A percentile compares a stretch with the other conserved stretches of the same genome.
These are phyloP conservation scores for Triticum dicoccoides DNA, from an alignment of 176 grass and related monocot genomes.

Conservation along the genomic window DNA sequence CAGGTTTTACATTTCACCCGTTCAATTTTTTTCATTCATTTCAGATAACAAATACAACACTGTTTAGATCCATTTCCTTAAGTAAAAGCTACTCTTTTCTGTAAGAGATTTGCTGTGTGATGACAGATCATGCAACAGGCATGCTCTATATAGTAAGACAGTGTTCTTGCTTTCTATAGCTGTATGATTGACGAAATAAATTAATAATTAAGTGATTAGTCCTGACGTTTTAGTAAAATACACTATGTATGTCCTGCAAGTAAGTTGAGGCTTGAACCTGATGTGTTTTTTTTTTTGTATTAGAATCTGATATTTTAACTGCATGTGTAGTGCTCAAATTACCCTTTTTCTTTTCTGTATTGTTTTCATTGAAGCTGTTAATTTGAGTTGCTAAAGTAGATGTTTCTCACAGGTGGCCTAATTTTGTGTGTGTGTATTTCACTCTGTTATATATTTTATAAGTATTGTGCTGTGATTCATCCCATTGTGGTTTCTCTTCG, in stretches of 20 bases:
- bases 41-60: neutral
- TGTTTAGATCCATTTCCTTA: neutral
- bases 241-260: neutral
- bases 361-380: neutral
- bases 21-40: neutral
- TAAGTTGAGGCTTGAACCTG: neutral
- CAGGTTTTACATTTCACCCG: neutral
- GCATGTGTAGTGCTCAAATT: neutral
- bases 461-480: neutral
- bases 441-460: neutral
- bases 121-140: neutral
- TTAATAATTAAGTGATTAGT: neutral
- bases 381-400: neutral
- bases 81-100: neutral
- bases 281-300: neutral
- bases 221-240: neutral
- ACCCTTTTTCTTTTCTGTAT: neutral
- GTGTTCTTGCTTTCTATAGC: neutral
- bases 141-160: neutral
- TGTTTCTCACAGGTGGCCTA: neutral
- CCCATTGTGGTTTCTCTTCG: neutral
- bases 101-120: neutral
- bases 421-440: neutral
- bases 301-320: neutral
- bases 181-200: neutral